phyloP scores from a whole-genome alignment of 495 filamentous ascomycete genomes.

The Podospora sp. region DNA sequence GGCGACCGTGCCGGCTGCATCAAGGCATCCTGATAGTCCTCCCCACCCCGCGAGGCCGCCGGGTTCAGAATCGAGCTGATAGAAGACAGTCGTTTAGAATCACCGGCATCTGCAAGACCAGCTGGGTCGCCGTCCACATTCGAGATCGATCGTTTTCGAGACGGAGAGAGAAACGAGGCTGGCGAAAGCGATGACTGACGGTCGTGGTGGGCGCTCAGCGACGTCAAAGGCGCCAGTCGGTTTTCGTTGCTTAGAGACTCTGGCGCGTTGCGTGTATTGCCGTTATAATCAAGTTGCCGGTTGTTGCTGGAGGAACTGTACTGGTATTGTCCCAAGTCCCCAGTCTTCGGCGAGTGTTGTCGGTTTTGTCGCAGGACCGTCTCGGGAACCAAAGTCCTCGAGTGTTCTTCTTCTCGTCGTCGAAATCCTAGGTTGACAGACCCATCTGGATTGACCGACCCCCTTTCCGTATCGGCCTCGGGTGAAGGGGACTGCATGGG shows the following conservation, averaged over 20 bases:
- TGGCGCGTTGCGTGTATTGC: constrained; percentile 33
- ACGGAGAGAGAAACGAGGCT: constrained; percentile 54
- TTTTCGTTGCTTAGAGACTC: constrained; percentile 57
- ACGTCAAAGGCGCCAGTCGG: constrained; percentile 55
- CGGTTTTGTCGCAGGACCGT: constrained; percentile 40
- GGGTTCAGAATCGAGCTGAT: constrained; percentile 83
- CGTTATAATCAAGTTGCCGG: constrained; percentile 7
- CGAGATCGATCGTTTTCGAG: constrained; percentile 69
- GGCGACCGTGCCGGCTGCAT: constrained; percentile 42
- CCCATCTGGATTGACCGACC: constrained; percentile 55
- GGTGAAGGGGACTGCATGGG: constrained; percentile 48
- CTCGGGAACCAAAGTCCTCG: constrained; percentile 52
- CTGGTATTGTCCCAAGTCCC: constrained; percentile 50
- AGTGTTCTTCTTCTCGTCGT: constrained; percentile 44
- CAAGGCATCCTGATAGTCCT: constrained; percentile 31
- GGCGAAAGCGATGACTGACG: constrained; percentile 55
- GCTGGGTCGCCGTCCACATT: constrained; percentile 51
- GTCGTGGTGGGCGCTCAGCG: constrained; percentile 43
- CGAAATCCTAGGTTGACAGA: constrained; percentile 64
- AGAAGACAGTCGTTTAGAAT: constrained; percentile 66
- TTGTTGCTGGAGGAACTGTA: constrained; percentile 32
- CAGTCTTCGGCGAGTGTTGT: constrained; percentile 40
- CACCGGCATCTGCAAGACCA: constrained; percentile 33
- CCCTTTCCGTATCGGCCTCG: constrained; percentile 45
- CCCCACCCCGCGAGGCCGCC: constrained; percentile 30